Evolutionary conservation across 1,284 basidiomycete species (phyloP).

Genomic region (Ceratobasidium papillatum): DNA sequence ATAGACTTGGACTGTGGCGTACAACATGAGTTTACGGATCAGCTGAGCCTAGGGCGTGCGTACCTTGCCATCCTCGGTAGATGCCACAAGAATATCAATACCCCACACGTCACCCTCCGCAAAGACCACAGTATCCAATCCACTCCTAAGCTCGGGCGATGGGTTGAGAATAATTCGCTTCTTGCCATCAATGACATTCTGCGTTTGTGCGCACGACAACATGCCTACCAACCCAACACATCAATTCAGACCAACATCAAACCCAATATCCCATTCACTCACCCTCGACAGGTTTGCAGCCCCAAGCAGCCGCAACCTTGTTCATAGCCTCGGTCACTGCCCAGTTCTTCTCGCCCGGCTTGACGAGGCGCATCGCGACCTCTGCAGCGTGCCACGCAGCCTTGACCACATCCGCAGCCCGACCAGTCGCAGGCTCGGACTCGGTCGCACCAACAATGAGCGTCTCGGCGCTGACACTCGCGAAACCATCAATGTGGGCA

Average conservation of each 20-base stretch:
- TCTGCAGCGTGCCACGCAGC: slow-evolving; percentile 95
- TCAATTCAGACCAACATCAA: neutral
- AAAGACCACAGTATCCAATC: slow-evolving; percentile 84
- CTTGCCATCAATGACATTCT: slow-evolving; percentile 96
- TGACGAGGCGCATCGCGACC: slow-evolving; percentile 85
- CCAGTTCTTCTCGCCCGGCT: slow-evolving; percentile 95
- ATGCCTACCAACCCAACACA: slow-evolving; percentile 63
- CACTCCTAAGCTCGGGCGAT: slow-evolving; percentile 80
- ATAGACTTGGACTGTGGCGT: slow-evolving; percentile 58
- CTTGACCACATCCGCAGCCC: slow-evolving; percentile 88
- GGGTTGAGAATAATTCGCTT: slow-evolving; percentile 95
- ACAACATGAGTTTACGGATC: neutral
- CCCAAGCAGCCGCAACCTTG: slow-evolving; percentile 76
- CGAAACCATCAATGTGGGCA: slow-evolving; percentile 96
- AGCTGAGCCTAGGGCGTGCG: neutral
- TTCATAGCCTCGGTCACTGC: slow-evolving; percentile 88
- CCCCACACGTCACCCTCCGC: slow-evolving; percentile 97
- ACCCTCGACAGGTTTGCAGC: slow-evolving; percentile 92
- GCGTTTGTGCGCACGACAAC: slow-evolving; percentile 89
- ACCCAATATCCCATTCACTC: slow-evolving; percentile 48
- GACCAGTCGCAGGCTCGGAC: slow-evolving; percentile 79
- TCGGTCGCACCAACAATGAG: slow-evolving; percentile 82
- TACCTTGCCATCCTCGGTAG: slow-evolving; percentile 89
- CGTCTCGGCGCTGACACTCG: slow-evolving; percentile 90
- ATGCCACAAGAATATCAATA: slow-evolving; percentile 91